phyloP scores from a whole-genome alignment of 306 rosid species.

The Dalbergia cochinchinensis region DNA sequence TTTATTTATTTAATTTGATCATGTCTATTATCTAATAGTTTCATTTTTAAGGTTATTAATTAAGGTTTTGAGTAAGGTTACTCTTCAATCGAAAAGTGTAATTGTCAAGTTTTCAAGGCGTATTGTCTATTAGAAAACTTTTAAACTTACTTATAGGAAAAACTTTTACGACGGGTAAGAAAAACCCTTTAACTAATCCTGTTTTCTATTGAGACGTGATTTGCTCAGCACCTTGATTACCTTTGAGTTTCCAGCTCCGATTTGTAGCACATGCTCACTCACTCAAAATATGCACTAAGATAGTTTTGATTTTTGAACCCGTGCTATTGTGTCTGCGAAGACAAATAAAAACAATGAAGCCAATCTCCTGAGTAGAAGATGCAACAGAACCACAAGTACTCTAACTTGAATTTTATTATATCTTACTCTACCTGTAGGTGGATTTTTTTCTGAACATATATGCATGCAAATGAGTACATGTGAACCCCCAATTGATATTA shows the following conservation, averaged over 20 bases:
- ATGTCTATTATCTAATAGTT: background rate
- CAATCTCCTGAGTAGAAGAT: background rate
- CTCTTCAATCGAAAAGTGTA: too few species aligned
- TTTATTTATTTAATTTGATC: background rate
- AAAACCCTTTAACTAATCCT: background rate
- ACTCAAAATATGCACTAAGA: background rate
- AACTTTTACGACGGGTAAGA: too few species aligned
- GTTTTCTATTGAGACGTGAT: background rate
- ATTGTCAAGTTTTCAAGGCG: too few species aligned
- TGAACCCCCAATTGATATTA: slow-evolving; percentile 46
- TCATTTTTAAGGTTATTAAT: too few species aligned
- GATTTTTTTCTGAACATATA: slow-evolving; percentile 27
- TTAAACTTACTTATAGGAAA: too few species aligned
- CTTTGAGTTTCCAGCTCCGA: background rate
- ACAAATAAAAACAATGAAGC: background rate
- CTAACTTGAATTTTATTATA: background rate
- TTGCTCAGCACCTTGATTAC: background rate
- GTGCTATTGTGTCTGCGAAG: background rate
- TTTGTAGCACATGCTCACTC: background rate
- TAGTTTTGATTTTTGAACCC: too few species aligned
- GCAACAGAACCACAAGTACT: background rate
- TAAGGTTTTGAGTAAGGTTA: too few species aligned
- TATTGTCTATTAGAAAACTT: too few species aligned
- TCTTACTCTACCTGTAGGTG: background rate
- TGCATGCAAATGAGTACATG: slow-evolving; percentile 47